Percentiles rank a stretch among this genome's conserved stretches.
Evolutionary conservation across 768 basidiomycete species (phyloP).

Genomic region (Tulasnella sp.): DNA sequence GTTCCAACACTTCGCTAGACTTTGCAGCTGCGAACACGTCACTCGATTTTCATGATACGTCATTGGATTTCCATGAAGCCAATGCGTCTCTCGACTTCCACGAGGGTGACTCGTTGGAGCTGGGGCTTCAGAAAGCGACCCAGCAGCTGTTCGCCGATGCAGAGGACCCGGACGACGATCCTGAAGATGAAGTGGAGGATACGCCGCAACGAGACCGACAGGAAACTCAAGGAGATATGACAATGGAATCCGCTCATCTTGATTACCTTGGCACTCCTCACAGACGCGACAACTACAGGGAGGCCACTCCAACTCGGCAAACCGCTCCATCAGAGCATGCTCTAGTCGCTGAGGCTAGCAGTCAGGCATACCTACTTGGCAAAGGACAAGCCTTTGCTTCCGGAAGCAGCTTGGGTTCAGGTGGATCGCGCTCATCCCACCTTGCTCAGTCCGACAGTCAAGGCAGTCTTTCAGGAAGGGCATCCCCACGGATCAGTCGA

Average conservation of each 20-base stretch:
- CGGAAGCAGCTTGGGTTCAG: background rate
- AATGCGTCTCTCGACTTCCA: constrained; percentile 50
- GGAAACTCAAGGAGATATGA: background rate
- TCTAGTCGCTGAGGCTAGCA: background rate
- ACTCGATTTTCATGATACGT: constrained; percentile 6
- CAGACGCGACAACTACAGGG: background rate
- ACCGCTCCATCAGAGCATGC: background rate
- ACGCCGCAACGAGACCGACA: background rate
- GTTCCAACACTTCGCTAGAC: background rate
- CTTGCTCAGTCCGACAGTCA: constrained; percentile 42
- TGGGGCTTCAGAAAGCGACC: constrained; percentile 40
- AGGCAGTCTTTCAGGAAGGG: background rate
- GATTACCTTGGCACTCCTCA: background rate
- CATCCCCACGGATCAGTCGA: constrained; percentile 33
- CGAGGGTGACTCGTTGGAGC: constrained; percentile 36
- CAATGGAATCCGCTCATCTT: background rate
- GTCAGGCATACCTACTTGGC: constrained; percentile 47
- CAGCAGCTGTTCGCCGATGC: constrained; percentile 41
- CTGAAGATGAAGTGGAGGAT: background rate
- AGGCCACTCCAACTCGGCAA: background rate
- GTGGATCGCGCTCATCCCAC: background rate
- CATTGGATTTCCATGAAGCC: constrained; percentile 24
- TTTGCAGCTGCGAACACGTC: background rate
- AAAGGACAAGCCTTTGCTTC: constrained; percentile 23
- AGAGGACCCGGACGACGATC: constrained; percentile 15